Conservation (phyloP, 2,329 filamentous ascomycete genomes). For the Alternaria burnsii region DNA sequence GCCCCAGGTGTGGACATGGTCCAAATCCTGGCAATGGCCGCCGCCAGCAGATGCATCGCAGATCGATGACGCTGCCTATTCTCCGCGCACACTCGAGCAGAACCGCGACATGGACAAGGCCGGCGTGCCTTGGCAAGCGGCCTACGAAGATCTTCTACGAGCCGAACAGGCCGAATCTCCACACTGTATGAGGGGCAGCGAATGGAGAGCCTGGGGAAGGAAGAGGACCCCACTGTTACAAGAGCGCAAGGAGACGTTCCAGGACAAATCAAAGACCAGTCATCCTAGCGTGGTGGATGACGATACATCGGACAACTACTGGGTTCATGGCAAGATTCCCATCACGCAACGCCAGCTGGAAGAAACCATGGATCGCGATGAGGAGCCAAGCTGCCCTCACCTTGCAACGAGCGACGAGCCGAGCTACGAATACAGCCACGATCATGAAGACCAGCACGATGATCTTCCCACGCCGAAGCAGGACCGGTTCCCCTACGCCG, state of each 20-base stretch:
- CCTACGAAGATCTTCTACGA: slow-evolving; percentile 67
- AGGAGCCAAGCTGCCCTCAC: background rate
- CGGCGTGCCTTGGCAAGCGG: slow-evolving; percentile 61
- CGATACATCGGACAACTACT: background rate
- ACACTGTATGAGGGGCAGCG: slow-evolving; percentile 7
- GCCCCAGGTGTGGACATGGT: slow-evolving; percentile 18
- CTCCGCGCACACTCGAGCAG: slow-evolving; percentile 63
- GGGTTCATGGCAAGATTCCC: slow-evolving; percentile 3
- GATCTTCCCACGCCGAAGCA: slow-evolving; percentile 43
- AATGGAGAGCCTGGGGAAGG: slow-evolving; percentile 16
- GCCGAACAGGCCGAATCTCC: slow-evolving; percentile 37
- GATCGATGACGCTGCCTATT: slow-evolving; percentile 53
- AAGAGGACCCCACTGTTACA: slow-evolving; percentile 4
- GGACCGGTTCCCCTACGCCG: slow-evolving; percentile 13
- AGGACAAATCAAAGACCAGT: background rate
- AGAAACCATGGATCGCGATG: slow-evolving; percentile 1
- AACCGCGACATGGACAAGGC: slow-evolving; percentile 49
- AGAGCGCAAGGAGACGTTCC: background rate
- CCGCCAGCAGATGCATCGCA: slow-evolving; percentile 19
- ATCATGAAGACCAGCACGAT: slow-evolving; percentile 46
- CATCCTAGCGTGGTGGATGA: slow-evolving; percentile 17
- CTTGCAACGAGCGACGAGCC: slow-evolving; percentile 37
- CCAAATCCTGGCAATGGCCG: slow-evolving; percentile 33
- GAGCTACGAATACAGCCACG: slow-evolving; percentile 44
- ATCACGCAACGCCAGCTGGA: slow-evolving; percentile 15